Evolutionary conservation across 2,329 filamentous ascomycete genomes (phyloP).

Genomic region (Penicillium crustosum): DNA sequence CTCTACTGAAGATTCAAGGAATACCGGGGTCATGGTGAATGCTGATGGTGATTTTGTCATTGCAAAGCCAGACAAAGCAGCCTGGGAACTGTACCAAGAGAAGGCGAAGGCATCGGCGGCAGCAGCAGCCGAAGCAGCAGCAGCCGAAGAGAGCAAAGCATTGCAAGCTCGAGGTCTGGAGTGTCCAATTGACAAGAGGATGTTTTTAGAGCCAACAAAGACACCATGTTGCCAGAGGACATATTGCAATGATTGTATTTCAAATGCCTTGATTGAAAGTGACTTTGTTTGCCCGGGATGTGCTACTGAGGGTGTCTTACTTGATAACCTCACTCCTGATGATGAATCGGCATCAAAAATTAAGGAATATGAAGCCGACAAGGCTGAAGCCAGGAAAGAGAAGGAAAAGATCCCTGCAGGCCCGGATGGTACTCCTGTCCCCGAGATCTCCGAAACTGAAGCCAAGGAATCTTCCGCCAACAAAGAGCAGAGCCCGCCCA

Average conservation of each 20-base stretch:
- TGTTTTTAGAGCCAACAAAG: slow-evolving; percentile 98
- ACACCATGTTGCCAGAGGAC: slow-evolving; percentile 98
- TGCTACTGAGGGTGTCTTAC: slow-evolving; percentile 83
- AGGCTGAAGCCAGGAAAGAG: slow-evolving; percentile 46
- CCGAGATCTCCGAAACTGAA: slow-evolving; percentile 17
- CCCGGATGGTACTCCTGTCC: slow-evolving; percentile 26
- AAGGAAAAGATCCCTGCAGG: slow-evolving; percentile 38
- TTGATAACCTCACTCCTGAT: slow-evolving; percentile 86
- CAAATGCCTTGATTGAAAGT: slow-evolving; percentile 96
- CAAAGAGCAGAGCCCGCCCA: slow-evolving; percentile 32
- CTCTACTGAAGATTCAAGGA: slow-evolving; percentile 75
- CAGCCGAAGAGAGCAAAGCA: slow-evolving; percentile 77
- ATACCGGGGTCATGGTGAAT: slow-evolving; percentile 94
- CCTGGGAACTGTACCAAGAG: slow-evolving; percentile 96
- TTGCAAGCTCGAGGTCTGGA: slow-evolving; percentile 83
- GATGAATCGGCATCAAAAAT: slow-evolving; percentile 76
- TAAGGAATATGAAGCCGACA: slow-evolving; percentile 67
- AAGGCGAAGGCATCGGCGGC: slow-evolving; percentile 85
- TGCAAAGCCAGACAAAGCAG: slow-evolving; percentile 89
- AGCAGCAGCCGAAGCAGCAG: slow-evolving; percentile 76
- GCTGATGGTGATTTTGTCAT: slow-evolving; percentile 97
- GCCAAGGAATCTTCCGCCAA: slow-evolving; percentile 12
- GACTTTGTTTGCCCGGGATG: slow-evolving; percentile 95
- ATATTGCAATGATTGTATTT: slow-evolving; percentile 99
- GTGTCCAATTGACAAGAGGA: slow-evolving; percentile 94